Percentiles rank a stretch among this genome's conserved stretches.
phyloP scores from a whole-genome alignment of 495 filamentous ascomycete genomes.

The Podospora anserina region DNA sequence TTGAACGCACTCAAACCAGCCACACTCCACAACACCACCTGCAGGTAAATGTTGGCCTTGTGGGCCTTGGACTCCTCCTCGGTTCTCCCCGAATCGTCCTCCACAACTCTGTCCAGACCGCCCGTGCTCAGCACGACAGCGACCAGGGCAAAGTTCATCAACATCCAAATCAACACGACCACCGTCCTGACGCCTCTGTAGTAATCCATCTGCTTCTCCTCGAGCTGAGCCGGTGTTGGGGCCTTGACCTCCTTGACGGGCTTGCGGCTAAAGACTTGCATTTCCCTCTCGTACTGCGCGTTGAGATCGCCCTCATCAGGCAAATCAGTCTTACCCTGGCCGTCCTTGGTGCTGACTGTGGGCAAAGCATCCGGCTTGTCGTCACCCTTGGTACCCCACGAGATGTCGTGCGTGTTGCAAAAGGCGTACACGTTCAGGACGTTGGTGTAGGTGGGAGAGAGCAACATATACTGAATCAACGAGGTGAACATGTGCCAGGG shows the following conservation, averaged over 20 bases:
- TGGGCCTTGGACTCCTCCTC: constrained; percentile 46
- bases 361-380: constrained; percentile 91
- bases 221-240: constrained; percentile 52
- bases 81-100: constrained; percentile 31
- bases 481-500: constrained; percentile 99
- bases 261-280: constrained; percentile 65
- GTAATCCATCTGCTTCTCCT: constrained; percentile 93
- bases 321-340: constrained; percentile 90
- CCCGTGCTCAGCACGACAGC: constrained; percentile 85
- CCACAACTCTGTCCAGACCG: constrained; percentile 66
- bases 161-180: constrained; percentile 94
- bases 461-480: constrained; percentile 92
- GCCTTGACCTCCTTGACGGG: constrained; percentile 65
- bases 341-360: constrained; percentile 79
- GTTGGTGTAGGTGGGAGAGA: constrained; percentile 99
- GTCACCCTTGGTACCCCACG: constrained; percentile 98
- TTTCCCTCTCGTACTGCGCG: constrained; percentile 87
- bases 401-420: constrained; percentile 99
- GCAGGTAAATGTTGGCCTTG: constrained; percentile 76
- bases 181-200: constrained; percentile 93
- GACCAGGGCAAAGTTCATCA: constrained; percentile 85
- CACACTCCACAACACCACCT: constrained; percentile 87
- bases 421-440: constrained; percentile 99
- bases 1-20: constrained; percentile 83
- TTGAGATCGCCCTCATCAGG: constrained; percentile 81